Evolutionary conservation across 2,329 filamentous ascomycete genomes (phyloP), one percentile per base, ranked within the genome.

Genomic region (Boeremia exigua): DNA sequence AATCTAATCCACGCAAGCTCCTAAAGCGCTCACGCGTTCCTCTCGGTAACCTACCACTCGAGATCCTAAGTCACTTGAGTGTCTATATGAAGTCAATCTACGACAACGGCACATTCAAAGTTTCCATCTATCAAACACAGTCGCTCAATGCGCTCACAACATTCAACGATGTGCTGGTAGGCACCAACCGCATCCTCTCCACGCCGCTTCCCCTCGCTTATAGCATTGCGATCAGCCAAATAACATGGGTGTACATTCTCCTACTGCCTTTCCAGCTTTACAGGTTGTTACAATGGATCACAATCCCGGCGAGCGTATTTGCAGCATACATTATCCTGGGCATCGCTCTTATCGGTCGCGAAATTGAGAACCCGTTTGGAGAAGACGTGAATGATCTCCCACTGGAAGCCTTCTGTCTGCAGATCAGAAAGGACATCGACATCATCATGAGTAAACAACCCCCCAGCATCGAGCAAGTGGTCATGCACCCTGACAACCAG

Each of bases 361-460:
- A 95, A 75, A 89, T 95, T 61, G 91, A 95, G 75, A 92, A 95
- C 68, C 91, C 91, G 6, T 95, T 95, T 73, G 91, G 91, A 54
- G 82, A 87, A 61, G 91, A 95, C 60, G 90, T 93, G 64, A 95
- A 95, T 70, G 91, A 95, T 74, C 78, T 73, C 3, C 71, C 71
- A n/a, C 65, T 74, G 3, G 90, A 94, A 68, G 78, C 82, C 11
- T 96, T 88, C 80, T 95, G 91, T 76, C 81, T 86, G 25, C 88
- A 92, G 69, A 83, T 95, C 52, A 84, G 87, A 11, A 75, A 82
- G 12, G 91, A 96, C 63, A 79, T 95, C 59, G 89, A 94, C 67
- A 85, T 90, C 54, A 86, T 94, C 64, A 86, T 88, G 44, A 82
- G 84, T 53, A 78, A 75, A 6, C 80, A 81, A 1, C 77, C 83